Evolutionary conservation across 208 protist genomes (phyloP).

Genomic region (Trypanosoma avium): DNA sequence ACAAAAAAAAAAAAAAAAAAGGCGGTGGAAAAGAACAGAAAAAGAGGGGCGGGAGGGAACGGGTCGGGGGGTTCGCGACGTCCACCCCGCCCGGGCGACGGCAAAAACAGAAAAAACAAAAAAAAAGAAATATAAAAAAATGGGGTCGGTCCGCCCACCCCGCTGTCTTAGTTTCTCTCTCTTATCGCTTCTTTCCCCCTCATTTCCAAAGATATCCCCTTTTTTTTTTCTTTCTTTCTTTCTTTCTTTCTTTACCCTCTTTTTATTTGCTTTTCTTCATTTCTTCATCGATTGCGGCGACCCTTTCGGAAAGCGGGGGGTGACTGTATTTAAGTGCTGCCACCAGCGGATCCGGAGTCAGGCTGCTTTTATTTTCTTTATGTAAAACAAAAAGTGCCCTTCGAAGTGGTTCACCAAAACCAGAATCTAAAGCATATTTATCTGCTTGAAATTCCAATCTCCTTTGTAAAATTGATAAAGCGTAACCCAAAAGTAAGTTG

Average conservation of each 20-base stretch:
- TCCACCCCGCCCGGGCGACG: no score
- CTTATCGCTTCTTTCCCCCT: not conserved
- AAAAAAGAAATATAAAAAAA: no score
- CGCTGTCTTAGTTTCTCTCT: not conserved
- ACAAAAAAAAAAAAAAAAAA: no score
- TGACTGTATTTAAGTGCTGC: constrained; percentile 72
- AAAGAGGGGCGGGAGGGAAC: no score
- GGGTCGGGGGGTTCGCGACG: no score
- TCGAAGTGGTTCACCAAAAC: constrained; percentile 44
- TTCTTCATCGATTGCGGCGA: constrained; percentile 59
- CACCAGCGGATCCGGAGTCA: constrained; percentile 72
- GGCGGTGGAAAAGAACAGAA: no score
- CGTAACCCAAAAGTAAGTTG: constrained; percentile 38
- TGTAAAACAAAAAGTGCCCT: constrained; percentile 46
- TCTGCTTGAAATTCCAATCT: constrained; percentile 79
- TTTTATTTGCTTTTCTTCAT: constrained; percentile 39
- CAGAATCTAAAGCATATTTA: constrained; percentile 46
- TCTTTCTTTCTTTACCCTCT: not conserved
- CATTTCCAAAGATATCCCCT: not conserved
- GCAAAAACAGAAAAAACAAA: no score
- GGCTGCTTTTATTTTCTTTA: constrained; percentile 62
- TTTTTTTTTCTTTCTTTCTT: not conserved
- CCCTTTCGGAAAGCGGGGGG: constrained; percentile 69
- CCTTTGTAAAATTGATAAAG: constrained; percentile 33
- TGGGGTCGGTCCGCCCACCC: no score